phyloP scores from a whole-genome alignment of 2,329 filamentous ascomycete genomes.

The Alternaria longipes region DNA sequence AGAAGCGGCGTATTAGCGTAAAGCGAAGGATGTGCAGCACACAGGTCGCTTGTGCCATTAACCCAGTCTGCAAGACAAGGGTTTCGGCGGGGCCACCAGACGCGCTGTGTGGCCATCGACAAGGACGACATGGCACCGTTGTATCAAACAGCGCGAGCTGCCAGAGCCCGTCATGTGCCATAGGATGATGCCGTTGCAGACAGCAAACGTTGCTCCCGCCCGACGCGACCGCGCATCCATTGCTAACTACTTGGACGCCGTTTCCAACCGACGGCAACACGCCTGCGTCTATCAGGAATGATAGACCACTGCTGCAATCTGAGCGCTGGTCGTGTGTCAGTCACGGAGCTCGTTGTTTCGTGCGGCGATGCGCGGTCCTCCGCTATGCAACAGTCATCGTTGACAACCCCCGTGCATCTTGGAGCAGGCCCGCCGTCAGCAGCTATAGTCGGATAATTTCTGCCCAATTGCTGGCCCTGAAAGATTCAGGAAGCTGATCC shows the following conservation, averaged over 20 bases:
- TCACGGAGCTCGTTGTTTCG: conserved; percentile 22
- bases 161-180: conserved; percentile 11
- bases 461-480: conserved; percentile 33
- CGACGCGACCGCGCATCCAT: conserved; percentile 5
- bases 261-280: conserved; percentile 12
- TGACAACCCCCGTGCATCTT: conserved; percentile 8
- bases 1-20: conserved; percentile 23
- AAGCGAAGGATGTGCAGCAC: conserved; percentile 30
- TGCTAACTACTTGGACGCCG: background rate
- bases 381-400: conserved; percentile 16
- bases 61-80: conserved; percentile 37
- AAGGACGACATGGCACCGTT: conserved; percentile 24
- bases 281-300: background rate
- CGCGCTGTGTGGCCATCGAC: conserved; percentile 32
- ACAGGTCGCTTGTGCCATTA: conserved; percentile 37
- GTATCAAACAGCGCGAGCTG: conserved; percentile 24
- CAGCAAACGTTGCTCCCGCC: conserved; percentile 36
- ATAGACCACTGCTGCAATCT: conserved; percentile 11
- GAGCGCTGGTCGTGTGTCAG: conserved; percentile 5
- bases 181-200: conserved; percentile 28
- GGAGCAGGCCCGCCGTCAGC: conserved; percentile 21
- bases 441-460: conserved; percentile 37
- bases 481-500: conserved; percentile 30
- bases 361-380: conserved; percentile 34
- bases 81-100: conserved; percentile 20